phyloP scores from a whole-genome alignment of 164 flowering plant species.

The Malania oleifera region DNA sequence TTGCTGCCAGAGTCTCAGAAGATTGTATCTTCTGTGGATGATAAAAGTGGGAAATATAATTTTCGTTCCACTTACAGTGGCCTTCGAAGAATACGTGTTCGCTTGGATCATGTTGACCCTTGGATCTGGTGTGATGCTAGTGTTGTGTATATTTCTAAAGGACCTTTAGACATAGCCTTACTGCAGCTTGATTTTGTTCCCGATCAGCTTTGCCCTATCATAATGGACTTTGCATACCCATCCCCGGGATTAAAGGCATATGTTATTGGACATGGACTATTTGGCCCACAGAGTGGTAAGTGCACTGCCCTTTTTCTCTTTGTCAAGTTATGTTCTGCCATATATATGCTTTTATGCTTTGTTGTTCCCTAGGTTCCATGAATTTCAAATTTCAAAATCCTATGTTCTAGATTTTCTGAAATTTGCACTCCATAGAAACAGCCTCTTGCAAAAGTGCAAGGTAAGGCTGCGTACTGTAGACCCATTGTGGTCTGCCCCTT shows the following conservation, averaged over 20 bases:
- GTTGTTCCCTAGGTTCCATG: too few species aligned
- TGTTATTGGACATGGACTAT: constrained; percentile 92
- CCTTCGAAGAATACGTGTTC: constrained; percentile 54
- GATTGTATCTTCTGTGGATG: constrained; percentile 17
- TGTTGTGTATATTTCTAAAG: constrained; percentile 65
- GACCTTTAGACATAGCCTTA: constrained; percentile 82
- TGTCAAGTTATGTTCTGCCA: too few species aligned
- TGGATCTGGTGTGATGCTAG: constrained; percentile 80
- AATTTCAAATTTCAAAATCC: too few species aligned
- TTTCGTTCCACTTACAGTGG: constrained; percentile 17
- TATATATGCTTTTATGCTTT: too few species aligned
- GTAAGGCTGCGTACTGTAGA: too few species aligned
- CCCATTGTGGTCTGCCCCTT: too few species aligned
- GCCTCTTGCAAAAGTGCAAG: too few species aligned
- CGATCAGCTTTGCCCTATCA: constrained; percentile 50
- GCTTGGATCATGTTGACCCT: constrained; percentile 60
- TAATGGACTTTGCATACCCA: constrained; percentile 47
- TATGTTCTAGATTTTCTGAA: too few species aligned
- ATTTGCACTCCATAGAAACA: too few species aligned
- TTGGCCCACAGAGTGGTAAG: constrained; percentile 92
- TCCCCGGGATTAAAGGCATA: constrained; percentile 63
- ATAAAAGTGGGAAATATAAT: constrained; percentile 17
- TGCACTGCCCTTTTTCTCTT: neutral
- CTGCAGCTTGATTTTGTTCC: constrained; percentile 73
- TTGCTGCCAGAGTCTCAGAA: constrained; percentile 16